Percentiles rank a stretch among this genome's conserved stretches.
phyloP scores from a whole-genome alignment of 73 alveolate genomes.

The Durusdinium trenchii region DNA sequence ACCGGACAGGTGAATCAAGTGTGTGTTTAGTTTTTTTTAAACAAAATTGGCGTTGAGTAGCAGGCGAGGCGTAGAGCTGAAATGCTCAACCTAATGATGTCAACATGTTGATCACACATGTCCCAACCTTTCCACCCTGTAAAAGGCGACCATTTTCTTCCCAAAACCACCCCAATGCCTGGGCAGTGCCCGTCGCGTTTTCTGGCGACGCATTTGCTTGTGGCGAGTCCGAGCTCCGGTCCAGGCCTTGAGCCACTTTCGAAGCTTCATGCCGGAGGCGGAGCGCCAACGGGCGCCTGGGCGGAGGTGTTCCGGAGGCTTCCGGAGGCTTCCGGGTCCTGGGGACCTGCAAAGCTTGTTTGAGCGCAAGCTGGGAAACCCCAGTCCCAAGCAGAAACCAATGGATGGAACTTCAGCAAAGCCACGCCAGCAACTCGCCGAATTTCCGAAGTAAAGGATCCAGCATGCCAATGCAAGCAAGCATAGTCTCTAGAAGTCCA shows the following conservation, averaged over 20 bases:
- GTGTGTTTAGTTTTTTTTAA: not conserved
- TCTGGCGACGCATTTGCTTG: too few species aligned
- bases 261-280: conserved; percentile 73
- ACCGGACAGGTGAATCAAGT: too few species aligned
- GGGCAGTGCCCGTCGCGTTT: too few species aligned
- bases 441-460: too few species aligned
- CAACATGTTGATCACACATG: too few species aligned
- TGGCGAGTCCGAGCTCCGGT: too few species aligned
- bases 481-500: too few species aligned
- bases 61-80: not conserved
- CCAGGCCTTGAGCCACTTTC: conserved; percentile 78
- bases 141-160: too few species aligned
- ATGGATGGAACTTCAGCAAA: not conserved
- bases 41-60: not conserved
- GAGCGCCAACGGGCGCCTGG: not conserved
- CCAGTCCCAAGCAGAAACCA: not conserved
- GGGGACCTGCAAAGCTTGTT: not conserved
- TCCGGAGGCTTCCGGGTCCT: not conserved
- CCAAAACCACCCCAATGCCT: too few species aligned
- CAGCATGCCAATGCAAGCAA: too few species aligned
- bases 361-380: not conserved
- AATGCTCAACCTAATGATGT: too few species aligned
- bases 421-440: not conserved
- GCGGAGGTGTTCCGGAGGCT: not conserved
- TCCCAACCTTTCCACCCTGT: too few species aligned